A percentile compares a stretch with the other conserved stretches of the same genome.
Conservation (phyloP, 768 basidiomycete species). For the Suillus fuscotomentosus region DNA sequence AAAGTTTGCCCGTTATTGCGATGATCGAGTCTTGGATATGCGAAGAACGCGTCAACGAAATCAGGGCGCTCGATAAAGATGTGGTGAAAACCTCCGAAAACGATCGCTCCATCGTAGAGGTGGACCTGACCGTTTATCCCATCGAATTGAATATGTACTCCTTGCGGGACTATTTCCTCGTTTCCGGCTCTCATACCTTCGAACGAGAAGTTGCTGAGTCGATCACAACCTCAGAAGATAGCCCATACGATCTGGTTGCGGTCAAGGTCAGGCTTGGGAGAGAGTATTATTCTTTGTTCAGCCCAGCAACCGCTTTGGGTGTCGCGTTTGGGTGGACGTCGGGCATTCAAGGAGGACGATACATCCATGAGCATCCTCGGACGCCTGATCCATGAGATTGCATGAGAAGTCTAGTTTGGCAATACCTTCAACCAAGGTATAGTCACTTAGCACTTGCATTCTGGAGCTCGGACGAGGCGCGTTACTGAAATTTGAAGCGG, state of each 20-base stretch:
- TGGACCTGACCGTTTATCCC: slow-evolving; percentile 2
- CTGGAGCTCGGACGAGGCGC: not conserved
- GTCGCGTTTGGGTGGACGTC: slow-evolving; percentile 1
- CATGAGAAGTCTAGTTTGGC: not conserved
- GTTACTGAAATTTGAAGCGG: not conserved
- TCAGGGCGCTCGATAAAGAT: not conserved
- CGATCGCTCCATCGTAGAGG: slow-evolving; percentile 2
- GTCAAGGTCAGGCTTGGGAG: slow-evolving; percentile 4
- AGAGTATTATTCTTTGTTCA: slow-evolving; percentile 2
- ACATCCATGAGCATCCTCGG: not conserved
- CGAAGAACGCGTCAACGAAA: not conserved
- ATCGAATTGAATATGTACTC: slow-evolving; percentile 2
- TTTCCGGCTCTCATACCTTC: not conserved
- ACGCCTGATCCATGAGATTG: not conserved
- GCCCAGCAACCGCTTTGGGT: not conserved
- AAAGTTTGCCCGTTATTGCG: slow-evolving; percentile 3
- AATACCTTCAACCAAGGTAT: not conserved
- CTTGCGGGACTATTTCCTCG: slow-evolving; percentile 1
- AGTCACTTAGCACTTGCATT: not conserved
- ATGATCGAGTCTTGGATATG: slow-evolving; percentile 4
- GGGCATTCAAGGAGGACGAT: not conserved
- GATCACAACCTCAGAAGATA: not conserved
- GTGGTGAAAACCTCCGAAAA: not conserved
- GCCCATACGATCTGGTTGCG: not conserved
- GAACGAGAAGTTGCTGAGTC: not conserved